Conservation (phyloP, 1,284 basidiomycete genomes). For the Cryptococcus sp. region DNA sequence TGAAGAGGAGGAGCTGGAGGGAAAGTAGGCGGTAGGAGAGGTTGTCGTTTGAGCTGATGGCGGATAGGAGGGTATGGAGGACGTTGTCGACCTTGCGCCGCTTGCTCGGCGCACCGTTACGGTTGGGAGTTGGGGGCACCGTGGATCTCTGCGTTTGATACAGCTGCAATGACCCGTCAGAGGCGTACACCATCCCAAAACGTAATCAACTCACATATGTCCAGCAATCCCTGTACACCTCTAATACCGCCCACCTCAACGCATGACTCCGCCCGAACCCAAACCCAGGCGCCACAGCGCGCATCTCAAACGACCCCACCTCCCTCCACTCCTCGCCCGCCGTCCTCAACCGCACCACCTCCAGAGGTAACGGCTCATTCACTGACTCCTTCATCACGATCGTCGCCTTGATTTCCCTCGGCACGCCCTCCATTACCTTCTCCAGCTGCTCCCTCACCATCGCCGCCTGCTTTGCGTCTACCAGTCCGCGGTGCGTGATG, state of each 20-base stretch:
- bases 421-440: slow-evolving; percentile 53
- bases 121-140: slow-evolving; percentile 5
- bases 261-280: slow-evolving; percentile 69
- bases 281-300: slow-evolving; percentile 55
- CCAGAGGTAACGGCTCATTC: slow-evolving; percentile 57
- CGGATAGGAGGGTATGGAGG: slow-evolving; percentile 58
- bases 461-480: slow-evolving; percentile 13
- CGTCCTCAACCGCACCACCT: slow-evolving; percentile 44
- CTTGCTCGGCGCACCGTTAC: slow-evolving; percentile 44
- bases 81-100: slow-evolving; percentile 54
- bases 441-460: slow-evolving; percentile 56
- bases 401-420: slow-evolving; percentile 62
- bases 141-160: slow-evolving; percentile 11
- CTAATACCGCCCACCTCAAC: slow-evolving; percentile 72
- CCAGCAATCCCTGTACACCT: slow-evolving; percentile 78
- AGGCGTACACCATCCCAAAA: neutral
- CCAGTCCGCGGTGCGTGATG: slow-evolving; percentile 51
- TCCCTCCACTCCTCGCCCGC: slow-evolving; percentile 9
- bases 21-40: slow-evolving; percentile 52
- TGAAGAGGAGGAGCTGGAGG: slow-evolving; percentile 77
- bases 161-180: slow-evolving; percentile 1
- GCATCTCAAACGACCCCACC: slow-evolving; percentile 26
- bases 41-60: slow-evolving; percentile 51
- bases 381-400: too few relatives aligned
- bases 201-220: slow-evolving; percentile 57